These are phyloP conservation scores for Phanerochaete sordida DNA, from an alignment of 768 basidiomycete species.

Conservation along the genomic window DNA sequence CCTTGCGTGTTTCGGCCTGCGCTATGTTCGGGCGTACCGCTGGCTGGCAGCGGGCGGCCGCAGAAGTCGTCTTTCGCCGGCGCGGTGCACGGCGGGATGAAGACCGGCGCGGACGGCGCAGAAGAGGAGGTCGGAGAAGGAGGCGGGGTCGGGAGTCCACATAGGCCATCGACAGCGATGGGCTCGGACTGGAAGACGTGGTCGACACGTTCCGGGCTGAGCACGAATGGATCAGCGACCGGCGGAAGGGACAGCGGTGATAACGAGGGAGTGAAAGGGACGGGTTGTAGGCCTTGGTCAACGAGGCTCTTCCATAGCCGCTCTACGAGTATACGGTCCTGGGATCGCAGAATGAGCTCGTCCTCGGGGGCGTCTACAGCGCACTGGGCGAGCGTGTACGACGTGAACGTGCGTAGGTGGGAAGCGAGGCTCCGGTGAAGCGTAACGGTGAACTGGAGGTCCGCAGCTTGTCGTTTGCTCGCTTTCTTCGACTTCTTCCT, in stretches of 20 bases:
- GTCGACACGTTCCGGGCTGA: slow-evolving; percentile 8
- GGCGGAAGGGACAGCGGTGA: neutral
- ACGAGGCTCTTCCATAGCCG: slow-evolving; percentile 29
- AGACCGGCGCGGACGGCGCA: neutral
- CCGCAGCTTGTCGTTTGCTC: slow-evolving; percentile 23
- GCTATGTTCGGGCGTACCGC: neutral
- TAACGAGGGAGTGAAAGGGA: slow-evolving; percentile 2
- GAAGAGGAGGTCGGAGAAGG: neutral
- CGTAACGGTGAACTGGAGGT: slow-evolving; percentile 34
- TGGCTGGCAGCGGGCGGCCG: neutral
- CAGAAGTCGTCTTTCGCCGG: neutral
- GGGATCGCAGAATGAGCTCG: slow-evolving; percentile 4
- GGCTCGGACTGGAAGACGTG: slow-evolving; percentile 10
- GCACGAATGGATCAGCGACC: neutral
- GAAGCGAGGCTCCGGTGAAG: slow-evolving; percentile 33
- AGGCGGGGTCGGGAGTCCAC: neutral
- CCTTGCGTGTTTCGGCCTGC: too few species aligned
- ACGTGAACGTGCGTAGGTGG: slow-evolving; percentile 19
- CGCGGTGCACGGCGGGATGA: neutral
- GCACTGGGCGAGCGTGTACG: neutral
- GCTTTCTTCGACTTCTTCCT: slow-evolving; percentile 10
- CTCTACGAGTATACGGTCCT: slow-evolving; percentile 31
- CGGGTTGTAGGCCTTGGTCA: slow-evolving; percentile 28
- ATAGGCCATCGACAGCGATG: neutral
- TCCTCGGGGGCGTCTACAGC: neutral